Evolutionary conservation across 805 yeast genomes (phyloP).

Genomic region (Teunomyces pallodes): DNA sequence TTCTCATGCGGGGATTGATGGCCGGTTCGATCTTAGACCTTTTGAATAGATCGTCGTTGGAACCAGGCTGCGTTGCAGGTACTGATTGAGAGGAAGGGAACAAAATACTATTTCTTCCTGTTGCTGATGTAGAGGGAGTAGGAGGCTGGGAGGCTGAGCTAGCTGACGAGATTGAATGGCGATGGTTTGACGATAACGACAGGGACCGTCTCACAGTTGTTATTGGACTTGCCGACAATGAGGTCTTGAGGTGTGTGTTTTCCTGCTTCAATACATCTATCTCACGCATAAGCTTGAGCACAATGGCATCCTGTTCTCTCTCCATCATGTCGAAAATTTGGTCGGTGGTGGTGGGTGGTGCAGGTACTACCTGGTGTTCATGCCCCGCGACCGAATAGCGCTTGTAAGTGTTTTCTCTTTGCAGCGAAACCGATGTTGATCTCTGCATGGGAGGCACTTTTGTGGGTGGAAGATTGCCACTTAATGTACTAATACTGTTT

Average conservation of each 20-base stretch:
- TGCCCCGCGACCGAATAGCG: constrained; percentile 10
- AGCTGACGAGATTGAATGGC: constrained; percentile 10
- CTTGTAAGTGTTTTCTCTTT: not conserved
- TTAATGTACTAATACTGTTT: constrained; percentile 2
- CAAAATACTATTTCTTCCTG: constrained; percentile 12
- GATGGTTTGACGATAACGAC: constrained; percentile 12
- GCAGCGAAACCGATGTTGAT: constrained; percentile 6
- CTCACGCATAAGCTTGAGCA: constrained; percentile 62
- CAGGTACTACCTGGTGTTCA: not conserved
- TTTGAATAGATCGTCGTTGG: constrained; percentile 8
- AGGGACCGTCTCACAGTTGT: constrained; percentile 10
- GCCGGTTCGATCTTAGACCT: constrained; percentile 6
- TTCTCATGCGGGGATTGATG: constrained; percentile 9
- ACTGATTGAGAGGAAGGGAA: constrained; percentile 9
- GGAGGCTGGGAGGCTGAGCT: constrained; percentile 6
- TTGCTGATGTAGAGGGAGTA: constrained; percentile 2
- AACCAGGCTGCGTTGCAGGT: not conserved
- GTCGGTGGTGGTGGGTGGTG: constrained; percentile 29
- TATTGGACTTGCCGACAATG: not conserved
- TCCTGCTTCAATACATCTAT: constrained; percentile 54
- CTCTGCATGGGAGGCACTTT: constrained; percentile 8
- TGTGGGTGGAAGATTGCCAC: not conserved
- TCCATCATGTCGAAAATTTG: constrained; percentile 62
- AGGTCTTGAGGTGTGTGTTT: constrained; percentile 36
- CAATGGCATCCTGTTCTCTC: constrained; percentile 74